Base-by-base conservation (phyloP, 768 basidiomycete genomes). In the Obba rivulosa region DNA sequence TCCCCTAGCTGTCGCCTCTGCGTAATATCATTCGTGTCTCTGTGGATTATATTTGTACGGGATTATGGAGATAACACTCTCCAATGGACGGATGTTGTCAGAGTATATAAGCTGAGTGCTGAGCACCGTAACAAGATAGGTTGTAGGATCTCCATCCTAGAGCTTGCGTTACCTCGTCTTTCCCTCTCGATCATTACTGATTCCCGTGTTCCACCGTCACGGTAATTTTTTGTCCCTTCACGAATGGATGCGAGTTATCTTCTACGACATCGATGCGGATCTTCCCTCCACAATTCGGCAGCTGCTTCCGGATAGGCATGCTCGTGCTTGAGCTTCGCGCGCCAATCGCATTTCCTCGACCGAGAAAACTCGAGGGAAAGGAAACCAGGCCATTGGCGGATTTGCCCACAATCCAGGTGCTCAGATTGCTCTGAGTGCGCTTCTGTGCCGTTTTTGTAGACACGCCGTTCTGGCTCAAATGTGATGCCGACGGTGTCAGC, bases 1-100 rank as follows among this genome's bases (percentile, higher is more conserved):
- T 22, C 70, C 80, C 8, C 62, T 74, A 39, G 78, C 72, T 20
- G 61, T 69, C 13, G 58, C 60, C 8, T 57, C 60, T 35, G 48
- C 48, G 31, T 43, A 25, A 43, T 25, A 13, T 31, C 17, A 17
- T 21, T 18, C 22, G 18, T 31, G 28, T 13, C 13, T 7, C 28
- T 31, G 28, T 31, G 28, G 28, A 31, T 31, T 31, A 31, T 31
- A n/a, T n/a, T n/a, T n/a, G n/a, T n/a, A n/a, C n/a, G n/a, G 22
- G 20, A 39, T 31, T 31, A 31, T 31, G 13, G 13, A 13, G 28
- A n/a, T n/a, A n/a, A n/a, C n/a, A n/a, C n/a, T n/a, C n/a, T n/a
- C n/a, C n/a, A n/a, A n/a, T n/a, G n/a, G n/a, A n/a, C n/a, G n/a
- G n/a, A n/a, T n/a, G n/a, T n/a, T n/a, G n/a, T n/a, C n/a, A n/a